A percentile compares a stretch with the other conserved stretches of the same genome.
These are phyloP conservation scores for Acanthamoeba divionensis DNA, from an alignment of 208 protist species.

Conservation along the genomic window DNA sequence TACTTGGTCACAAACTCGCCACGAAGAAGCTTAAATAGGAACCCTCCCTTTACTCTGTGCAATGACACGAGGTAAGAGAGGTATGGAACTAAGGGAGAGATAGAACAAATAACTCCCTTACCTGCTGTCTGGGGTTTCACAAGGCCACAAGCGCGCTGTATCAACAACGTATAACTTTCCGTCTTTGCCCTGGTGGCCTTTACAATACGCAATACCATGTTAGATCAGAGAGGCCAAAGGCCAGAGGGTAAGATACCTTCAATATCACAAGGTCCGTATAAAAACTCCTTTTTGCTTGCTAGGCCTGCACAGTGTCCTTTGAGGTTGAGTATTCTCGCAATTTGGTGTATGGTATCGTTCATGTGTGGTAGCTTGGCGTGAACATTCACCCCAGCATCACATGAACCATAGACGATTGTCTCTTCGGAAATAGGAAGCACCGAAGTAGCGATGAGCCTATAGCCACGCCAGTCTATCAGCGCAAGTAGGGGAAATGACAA, in stretches of 20 bases:
- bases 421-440: constrained; percentile 59
- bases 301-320: constrained; percentile 55
- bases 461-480: constrained; percentile 69
- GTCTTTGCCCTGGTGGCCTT: background rate
- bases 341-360: constrained; percentile 62
- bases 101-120: background rate
- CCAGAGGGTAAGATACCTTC: background rate
- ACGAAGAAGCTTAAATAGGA: constrained; percentile 43
- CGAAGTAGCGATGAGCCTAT: constrained; percentile 61
- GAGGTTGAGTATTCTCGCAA: constrained; percentile 63
- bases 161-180: constrained; percentile 49
- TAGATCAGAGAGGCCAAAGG: background rate
- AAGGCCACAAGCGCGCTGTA: constrained; percentile 22
- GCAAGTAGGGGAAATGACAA: constrained; percentile 65
- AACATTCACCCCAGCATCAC: constrained; percentile 60
- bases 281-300: background rate
- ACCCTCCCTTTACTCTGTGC: constrained; percentile 14
- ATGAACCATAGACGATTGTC: constrained; percentile 67
- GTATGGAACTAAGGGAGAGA: background rate
- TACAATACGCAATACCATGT: background rate
- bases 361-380: constrained; percentile 55
- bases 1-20: constrained; percentile 45
- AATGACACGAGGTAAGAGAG: background rate
- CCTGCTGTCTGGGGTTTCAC: constrained; percentile 16
- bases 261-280: constrained; percentile 57